Percentiles rank a stretch among this genome's conserved stretches.
Evolutionary conservation across 805 yeast species (phyloP).

Genomic region (Yarrowia hollandica): DNA sequence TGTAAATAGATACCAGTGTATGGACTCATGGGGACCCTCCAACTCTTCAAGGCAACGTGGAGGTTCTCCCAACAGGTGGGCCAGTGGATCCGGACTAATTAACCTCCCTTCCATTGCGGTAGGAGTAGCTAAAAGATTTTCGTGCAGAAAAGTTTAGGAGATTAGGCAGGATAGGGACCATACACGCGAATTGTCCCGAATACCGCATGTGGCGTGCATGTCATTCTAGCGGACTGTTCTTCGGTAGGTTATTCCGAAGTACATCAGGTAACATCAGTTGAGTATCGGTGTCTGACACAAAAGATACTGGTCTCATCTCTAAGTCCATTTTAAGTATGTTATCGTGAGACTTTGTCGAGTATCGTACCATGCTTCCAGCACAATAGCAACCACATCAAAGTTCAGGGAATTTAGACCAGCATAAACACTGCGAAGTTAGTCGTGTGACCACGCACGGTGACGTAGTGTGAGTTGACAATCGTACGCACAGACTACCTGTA

Average conservation of each 20-base stretch:
- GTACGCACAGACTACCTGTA: too few relatives aligned
- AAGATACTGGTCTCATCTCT: too few relatives aligned
- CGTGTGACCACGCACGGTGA: conserved; percentile 13
- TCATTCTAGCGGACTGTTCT: neutral
- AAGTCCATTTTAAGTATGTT: neutral
- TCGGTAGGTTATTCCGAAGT: neutral
- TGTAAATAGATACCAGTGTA: too few relatives aligned
- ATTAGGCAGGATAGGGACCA: too few relatives aligned
- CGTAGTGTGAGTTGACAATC: neutral
- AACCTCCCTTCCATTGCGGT: conserved; percentile 1
- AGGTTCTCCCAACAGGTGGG: neutral
- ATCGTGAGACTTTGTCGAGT: conserved; percentile 7
- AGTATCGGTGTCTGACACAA: too few relatives aligned
- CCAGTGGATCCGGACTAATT: conserved; percentile 12
- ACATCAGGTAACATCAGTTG: too few relatives aligned
- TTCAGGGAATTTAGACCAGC: neutral
- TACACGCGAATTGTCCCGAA: conserved; percentile 10
- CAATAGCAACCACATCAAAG: neutral
- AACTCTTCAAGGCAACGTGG: too few relatives aligned
- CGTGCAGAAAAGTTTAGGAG: conserved; percentile 10
- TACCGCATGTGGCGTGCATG: neutral
- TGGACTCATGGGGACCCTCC: too few relatives aligned
- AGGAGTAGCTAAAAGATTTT: conserved; percentile 1
- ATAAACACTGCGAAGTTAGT: conserved; percentile 5
- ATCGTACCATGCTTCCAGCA: too few relatives aligned